phyloP scores from a whole-genome alignment of 164 flowering plant genomes.

The Liquidambar formosana region DNA sequence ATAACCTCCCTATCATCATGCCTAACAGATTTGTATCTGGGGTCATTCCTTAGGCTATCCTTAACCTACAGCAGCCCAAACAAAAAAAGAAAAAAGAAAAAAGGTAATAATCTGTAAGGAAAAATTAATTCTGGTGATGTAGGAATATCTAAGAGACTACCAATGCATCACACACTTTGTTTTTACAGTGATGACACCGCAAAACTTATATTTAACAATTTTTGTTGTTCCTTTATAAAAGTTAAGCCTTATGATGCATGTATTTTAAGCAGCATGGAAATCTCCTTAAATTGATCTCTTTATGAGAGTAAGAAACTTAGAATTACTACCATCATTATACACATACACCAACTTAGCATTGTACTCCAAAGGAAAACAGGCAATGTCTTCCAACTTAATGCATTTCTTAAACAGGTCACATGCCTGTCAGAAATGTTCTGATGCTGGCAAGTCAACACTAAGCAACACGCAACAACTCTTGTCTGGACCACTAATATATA shows the following conservation, averaged over 20 bases:
- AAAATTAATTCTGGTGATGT: not conserved
- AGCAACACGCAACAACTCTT: not conserved
- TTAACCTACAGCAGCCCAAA: conserved; percentile 71
- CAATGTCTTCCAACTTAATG: too few species aligned
- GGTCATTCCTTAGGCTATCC: conserved; percentile 79
- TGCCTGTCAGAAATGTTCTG: not conserved
- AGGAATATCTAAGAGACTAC: not conserved
- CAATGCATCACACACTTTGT: not conserved
- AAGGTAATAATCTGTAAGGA: not conserved
- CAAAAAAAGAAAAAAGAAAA: not conserved
- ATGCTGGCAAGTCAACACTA: not conserved
- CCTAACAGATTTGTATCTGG: conserved; percentile 78
- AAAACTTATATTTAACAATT: not conserved
- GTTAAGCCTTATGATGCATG: not conserved
- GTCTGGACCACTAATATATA: too few species aligned
- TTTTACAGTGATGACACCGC: not conserved
- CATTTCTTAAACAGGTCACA: not conserved
- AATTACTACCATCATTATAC: too few species aligned
- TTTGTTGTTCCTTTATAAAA: not conserved
- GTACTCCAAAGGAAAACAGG: not conserved
- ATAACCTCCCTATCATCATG: conserved; percentile 89
- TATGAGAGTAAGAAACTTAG: not conserved
- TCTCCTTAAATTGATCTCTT: not conserved
- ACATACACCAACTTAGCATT: not conserved
- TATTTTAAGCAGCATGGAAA: not conserved